A percentile compares a stretch with the other conserved stretches of the same genome.
Evolutionary conservation across 2,329 filamentous ascomycete genomes (phyloP).

Genomic region (Sclerotinia sclerotiorum): DNA sequence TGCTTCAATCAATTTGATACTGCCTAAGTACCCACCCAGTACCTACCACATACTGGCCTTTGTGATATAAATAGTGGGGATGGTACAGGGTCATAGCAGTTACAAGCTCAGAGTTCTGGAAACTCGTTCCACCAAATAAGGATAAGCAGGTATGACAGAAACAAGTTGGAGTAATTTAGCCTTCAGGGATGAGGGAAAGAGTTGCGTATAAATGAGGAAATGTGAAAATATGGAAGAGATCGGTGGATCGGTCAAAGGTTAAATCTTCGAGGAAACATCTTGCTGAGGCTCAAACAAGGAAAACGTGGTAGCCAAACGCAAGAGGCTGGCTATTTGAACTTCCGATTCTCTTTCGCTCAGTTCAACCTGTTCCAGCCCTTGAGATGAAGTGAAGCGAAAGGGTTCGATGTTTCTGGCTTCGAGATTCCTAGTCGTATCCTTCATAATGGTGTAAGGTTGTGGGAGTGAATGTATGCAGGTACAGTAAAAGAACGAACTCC

Average conservation of each 20-base stretch:
- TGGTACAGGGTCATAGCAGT: not conserved
- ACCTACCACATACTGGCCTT: not conserved
- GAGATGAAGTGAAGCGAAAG: not conserved
- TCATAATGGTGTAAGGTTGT: not conserved
- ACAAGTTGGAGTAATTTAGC: conserved; percentile 13
- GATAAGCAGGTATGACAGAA: conserved; percentile 1
- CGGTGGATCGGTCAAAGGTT: not conserved
- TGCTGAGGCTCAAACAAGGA: conserved; percentile 15
- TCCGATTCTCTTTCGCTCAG: not conserved
- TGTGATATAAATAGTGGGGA: not conserved
- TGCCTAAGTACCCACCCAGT: too few relatives aligned
- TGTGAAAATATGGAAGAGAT: not conserved
- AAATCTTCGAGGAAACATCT: conserved; percentile 24
- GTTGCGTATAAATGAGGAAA: not conserved
- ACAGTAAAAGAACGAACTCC: not conserved
- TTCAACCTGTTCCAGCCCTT: not conserved
- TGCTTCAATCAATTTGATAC: conserved; percentile 16
- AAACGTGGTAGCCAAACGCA: conserved; percentile 10
- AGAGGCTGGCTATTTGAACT: not conserved
- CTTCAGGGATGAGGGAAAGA: conserved; percentile 7
- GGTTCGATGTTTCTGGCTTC: not conserved
- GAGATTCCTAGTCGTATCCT: not conserved
- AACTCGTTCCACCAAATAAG: too few relatives aligned
- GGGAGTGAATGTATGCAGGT: not conserved
- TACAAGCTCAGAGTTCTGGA: not conserved